Conservation (phyloP, 2,329 filamentous ascomycete species). For the Pestalotiopsis sp. region DNA sequence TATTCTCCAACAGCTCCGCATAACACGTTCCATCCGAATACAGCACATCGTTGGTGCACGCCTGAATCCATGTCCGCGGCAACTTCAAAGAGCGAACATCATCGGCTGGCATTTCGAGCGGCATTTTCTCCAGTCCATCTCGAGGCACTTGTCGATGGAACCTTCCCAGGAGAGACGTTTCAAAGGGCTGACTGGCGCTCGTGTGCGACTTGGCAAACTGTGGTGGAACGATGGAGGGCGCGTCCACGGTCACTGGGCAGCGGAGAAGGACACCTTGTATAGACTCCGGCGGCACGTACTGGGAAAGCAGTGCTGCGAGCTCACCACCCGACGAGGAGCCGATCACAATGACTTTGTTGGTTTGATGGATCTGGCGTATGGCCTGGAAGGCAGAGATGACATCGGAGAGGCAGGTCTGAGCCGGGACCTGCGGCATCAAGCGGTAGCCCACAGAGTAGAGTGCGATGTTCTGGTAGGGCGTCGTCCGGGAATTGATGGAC, state of each 20-base stretch:
- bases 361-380: slow-evolving; percentile 20
- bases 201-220: slow-evolving; percentile 39
- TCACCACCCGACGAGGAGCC: slow-evolving; percentile 53
- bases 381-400: slow-evolving; percentile 38
- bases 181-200: slow-evolving; percentile 40
- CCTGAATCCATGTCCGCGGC: slow-evolving; percentile 50
- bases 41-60: slow-evolving; percentile 52
- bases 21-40: slow-evolving; percentile 56
- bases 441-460: slow-evolving; percentile 51
- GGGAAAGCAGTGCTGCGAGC: slow-evolving; percentile 46
- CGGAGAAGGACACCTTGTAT: slow-evolving; percentile 47
- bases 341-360: slow-evolving; percentile 34
- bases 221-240: slow-evolving; percentile 41
- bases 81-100: slow-evolving; percentile 30
- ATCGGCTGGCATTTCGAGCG: slow-evolving; percentile 38
- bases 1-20: slow-evolving; percentile 41
- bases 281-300: slow-evolving; percentile 26
- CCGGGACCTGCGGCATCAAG: slow-evolving; percentile 42
- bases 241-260: slow-evolving; percentile 50
- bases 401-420: slow-evolving; percentile 44
- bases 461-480: slow-evolving; percentile 17
- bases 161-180: slow-evolving; percentile 34
- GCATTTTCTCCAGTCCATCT: slow-evolving; percentile 43
- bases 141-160: slow-evolving; percentile 37
- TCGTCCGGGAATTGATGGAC: background rate